Evolutionary conservation across 768 basidiomycete genomes (phyloP).

Genomic region (Rhodosporidiobolus sp.): DNA sequence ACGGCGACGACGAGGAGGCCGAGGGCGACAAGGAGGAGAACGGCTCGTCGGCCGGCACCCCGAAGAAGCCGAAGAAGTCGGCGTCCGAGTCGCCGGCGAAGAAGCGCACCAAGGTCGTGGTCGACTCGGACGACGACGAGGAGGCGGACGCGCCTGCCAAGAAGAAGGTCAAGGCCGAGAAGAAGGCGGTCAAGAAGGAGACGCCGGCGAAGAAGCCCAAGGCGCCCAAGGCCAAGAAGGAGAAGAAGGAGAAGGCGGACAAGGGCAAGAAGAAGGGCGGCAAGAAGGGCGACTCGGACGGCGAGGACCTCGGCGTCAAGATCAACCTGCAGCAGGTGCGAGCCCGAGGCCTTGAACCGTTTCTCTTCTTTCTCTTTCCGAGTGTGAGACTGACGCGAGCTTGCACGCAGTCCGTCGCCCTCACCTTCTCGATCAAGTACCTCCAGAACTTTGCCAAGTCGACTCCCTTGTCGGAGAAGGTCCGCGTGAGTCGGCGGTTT

Average conservation of each 20-base stretch:
- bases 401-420: constrained; percentile 75
- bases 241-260: constrained; percentile 67
- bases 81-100: constrained; percentile 15
- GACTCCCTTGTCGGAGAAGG: constrained; percentile 64
- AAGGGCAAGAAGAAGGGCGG: constrained; percentile 45
- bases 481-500: constrained; percentile 51
- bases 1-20: constrained; percentile 42
- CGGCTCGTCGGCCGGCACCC: neutral
- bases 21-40: neutral
- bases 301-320: constrained; percentile 15
- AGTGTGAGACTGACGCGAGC: constrained; percentile 38
- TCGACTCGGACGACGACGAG: constrained; percentile 40
- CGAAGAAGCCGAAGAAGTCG: constrained; percentile 1
- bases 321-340: constrained; percentile 38
- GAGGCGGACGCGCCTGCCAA: constrained; percentile 12
- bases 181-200: constrained; percentile 53
- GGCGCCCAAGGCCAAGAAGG: constrained; percentile 36
- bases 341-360: neutral
- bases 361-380: too few species aligned
- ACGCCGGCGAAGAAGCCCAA: constrained; percentile 36
- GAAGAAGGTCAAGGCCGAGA: constrained; percentile 22
- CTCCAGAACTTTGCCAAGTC: constrained; percentile 95
- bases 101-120: constrained; percentile 54
- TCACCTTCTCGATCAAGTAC: constrained; percentile 96
- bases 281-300: constrained; percentile 47